phyloP scores from a whole-genome alignment of 129 eudicot genomes.

The carrot (Daucus carota) region DNA sequence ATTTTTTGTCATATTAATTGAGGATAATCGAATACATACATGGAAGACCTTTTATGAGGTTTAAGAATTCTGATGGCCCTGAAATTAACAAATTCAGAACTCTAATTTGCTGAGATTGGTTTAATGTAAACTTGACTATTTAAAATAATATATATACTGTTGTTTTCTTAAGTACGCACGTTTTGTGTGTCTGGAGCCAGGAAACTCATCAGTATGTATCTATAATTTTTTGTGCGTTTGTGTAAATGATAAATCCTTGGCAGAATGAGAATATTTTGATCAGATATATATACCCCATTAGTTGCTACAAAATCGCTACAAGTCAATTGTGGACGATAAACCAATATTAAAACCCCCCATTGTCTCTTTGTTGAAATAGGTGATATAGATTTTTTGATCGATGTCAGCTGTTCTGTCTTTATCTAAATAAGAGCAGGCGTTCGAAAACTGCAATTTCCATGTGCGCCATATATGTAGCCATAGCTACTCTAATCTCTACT shows the following conservation, averaged over 20 bases:
- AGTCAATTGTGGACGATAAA: background rate
- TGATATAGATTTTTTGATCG: background rate
- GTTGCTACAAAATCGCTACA: background rate
- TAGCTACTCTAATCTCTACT: background rate
- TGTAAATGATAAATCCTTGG: background rate
- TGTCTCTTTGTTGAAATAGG: background rate
- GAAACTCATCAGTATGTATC: no score
- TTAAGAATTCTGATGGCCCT: no score
- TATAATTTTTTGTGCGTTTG: no score
- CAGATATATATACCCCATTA: background rate
- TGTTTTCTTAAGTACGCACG: no score
- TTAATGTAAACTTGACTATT: no score
- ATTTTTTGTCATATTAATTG: no score
- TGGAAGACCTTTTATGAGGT: no score
- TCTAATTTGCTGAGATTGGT: no score
- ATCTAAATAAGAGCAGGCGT: background rate
- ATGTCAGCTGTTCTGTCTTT: background rate
- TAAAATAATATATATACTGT: no score
- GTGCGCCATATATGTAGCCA: background rate
- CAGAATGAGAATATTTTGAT: conserved; percentile 1
- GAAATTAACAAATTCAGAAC: no score
- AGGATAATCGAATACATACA: no score
- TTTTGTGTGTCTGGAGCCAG: no score
- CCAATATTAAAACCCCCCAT: background rate
- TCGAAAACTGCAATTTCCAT: background rate